Evolutionary conservation across 345 rosid species (phyloP), one percentile per base, ranked within the genome.

Genomic region (Syzygium aromaticum): DNA sequence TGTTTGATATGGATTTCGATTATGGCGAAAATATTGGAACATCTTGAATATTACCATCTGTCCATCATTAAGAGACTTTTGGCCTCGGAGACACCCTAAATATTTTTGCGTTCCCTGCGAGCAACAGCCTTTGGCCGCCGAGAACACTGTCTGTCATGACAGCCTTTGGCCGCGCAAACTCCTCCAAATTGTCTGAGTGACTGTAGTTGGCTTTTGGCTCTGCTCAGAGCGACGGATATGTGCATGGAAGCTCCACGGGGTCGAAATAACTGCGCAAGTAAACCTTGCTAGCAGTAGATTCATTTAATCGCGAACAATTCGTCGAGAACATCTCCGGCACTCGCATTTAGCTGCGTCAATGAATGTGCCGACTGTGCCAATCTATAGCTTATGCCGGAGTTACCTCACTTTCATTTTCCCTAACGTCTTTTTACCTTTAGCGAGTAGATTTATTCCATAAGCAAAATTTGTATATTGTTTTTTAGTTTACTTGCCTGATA

Each of bases 141-240:
- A 1, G 46, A 43, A 43, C 46, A 6, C 1, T 43, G 46, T 43
- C 1, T 43, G 46, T 6, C 46, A 43, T 43, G 30, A 56, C 6
- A 56, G 1, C 63, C 63, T 56, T 11, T 57, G 13, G 64, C 64
- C 7, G 5, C 0, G 9, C 0, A 28, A 13, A 27, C 33, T 61
- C 67, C 19, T 61, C 33, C 33, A 61, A 61, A 61, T 27, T 27
- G 11, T n/a, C 9, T 0, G 8, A 61, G 30, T 27, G 67, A 12
- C 33, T 61, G 4, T 13, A 61, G 33, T 61, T 27, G 67, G 67
- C 30, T 52, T 52, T 52, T 52, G 54, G 19, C 67, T 61, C 0
- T 61, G 0, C 8, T 27, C 4, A n/a, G 9, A 61, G 33, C 33
- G 0, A 61, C 28, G 6, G 12, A n/a, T 61, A n/a, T 13, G 67